These are phyloP conservation scores for Kwoniella mangroviensis DNA, from an alignment of 768 basidiomycete species.

Conservation along the genomic window DNA sequence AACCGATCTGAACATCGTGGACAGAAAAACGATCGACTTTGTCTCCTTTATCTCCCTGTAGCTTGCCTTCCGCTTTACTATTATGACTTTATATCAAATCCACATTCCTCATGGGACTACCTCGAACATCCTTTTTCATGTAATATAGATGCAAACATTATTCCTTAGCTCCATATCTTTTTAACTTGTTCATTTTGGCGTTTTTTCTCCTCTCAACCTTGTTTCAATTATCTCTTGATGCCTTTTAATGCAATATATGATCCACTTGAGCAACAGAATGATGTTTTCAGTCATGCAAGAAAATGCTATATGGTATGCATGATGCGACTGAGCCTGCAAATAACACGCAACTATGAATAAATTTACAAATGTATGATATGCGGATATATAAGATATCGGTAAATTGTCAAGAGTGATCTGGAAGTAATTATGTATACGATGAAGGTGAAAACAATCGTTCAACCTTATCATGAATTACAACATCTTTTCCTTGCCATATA, in stretches of 20 bases:
- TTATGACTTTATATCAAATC: too few relatives aligned
- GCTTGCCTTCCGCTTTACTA: background rate
- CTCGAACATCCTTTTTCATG: too few relatives aligned
- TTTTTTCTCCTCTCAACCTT: background rate
- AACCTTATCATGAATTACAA: constrained; percentile 20
- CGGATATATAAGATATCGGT: too few relatives aligned
- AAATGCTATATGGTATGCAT: background rate
- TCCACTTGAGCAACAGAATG: too few relatives aligned
- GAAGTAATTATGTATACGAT: background rate
- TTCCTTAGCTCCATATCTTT: background rate
- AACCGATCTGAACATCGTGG: background rate
- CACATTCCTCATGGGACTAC: too few relatives aligned
- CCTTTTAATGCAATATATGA: background rate
- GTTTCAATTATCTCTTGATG: background rate
- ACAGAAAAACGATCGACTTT: background rate
- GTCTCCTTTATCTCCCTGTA: too few relatives aligned
- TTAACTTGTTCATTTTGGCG: background rate
- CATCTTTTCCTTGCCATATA: constrained; percentile 40
- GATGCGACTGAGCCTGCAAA: background rate
- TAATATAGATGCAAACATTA: too few relatives aligned
- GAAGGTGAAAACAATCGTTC: background rate
- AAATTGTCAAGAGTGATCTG: background rate
- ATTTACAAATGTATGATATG: too few relatives aligned
- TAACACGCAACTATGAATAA: too few relatives aligned
- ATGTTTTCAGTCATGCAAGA: background rate